These are phyloP conservation scores for Xanthoconium separans DNA, from an alignment of 1,284 basidiomycete genomes.

Conservation along the genomic window DNA sequence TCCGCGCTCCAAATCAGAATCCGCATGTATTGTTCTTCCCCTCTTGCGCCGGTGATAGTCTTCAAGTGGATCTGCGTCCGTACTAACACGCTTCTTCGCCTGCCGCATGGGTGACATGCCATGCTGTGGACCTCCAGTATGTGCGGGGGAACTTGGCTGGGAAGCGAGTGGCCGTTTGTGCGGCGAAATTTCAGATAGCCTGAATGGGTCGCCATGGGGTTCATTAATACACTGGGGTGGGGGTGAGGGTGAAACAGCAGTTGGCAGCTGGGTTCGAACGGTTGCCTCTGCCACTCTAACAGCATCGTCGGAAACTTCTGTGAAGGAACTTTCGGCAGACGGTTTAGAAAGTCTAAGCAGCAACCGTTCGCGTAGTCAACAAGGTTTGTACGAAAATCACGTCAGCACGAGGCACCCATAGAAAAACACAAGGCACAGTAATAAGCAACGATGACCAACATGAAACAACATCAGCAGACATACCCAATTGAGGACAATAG, in stretches of 20 bases:
- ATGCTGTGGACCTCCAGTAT: conserved; percentile 19
- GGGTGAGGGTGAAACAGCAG: not conserved
- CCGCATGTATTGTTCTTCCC: conserved; percentile 20
- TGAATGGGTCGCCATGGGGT: conserved; percentile 34
- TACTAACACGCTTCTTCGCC: conserved; percentile 36
- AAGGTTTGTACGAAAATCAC: conserved; percentile 28
- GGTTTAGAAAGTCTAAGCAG: conserved; percentile 33
- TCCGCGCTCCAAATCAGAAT: conserved; percentile 13
- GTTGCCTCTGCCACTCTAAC: conserved; percentile 6
- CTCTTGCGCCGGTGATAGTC: conserved; percentile 30
- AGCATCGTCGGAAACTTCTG: conserved; percentile 8
- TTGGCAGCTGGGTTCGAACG: conserved; percentile 6
- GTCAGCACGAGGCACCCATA: conserved; percentile 23
- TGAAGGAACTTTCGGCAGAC: conserved; percentile 11
- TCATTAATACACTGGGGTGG: conserved; percentile 2
- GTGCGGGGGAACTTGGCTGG: conserved; percentile 7
- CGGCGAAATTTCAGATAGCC: conserved; percentile 53
- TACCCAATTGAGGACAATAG: conserved; percentile 34
- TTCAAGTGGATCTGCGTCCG: conserved; percentile 16
- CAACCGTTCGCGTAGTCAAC: conserved; percentile 5
- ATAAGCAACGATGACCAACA: conserved; percentile 22
- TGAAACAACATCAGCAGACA: conserved; percentile 24
- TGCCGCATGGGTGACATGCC: conserved; percentile 28
- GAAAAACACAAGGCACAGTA: conserved; percentile 21
- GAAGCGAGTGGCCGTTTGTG: conserved; percentile 30